phyloP scores from a whole-genome alignment of 2,329 filamentous ascomycete species.

The Penicillium sp. region DNA sequence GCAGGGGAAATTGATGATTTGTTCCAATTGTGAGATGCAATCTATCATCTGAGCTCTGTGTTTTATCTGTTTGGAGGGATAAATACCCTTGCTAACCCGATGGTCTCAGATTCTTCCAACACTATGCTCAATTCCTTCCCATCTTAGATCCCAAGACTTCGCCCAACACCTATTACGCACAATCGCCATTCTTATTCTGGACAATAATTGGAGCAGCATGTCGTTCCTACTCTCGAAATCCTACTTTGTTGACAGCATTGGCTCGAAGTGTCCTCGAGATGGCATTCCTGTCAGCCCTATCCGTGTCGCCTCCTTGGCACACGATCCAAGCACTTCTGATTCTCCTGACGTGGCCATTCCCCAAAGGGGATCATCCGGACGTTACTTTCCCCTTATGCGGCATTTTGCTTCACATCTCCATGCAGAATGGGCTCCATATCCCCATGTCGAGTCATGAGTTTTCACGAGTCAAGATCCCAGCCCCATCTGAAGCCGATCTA shows the following conservation, averaged over 20 bases:
- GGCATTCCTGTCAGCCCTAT: constrained; percentile 38
- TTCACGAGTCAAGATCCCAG: constrained; percentile 35
- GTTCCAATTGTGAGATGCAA: constrained; percentile 35
- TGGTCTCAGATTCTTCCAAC: constrained; percentile 37
- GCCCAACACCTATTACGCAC: constrained; percentile 73
- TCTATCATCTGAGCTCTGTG: neutral
- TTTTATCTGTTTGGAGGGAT: neutral
- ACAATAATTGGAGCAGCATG: constrained; percentile 53
- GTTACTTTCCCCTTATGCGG: constrained; percentile 41
- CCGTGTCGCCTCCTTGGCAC: constrained; percentile 34
- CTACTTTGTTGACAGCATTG: constrained; percentile 40
- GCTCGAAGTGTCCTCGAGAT: constrained; percentile 38
- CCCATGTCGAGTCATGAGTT: constrained; percentile 48
- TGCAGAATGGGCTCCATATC: constrained; percentile 47
- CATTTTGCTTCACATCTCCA: constrained; percentile 44
- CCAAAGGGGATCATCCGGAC: constrained; percentile 39
- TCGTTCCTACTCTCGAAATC: constrained; percentile 42
- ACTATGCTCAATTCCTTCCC: constrained; percentile 43
- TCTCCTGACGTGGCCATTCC: constrained; percentile 45
- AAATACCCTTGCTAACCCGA: neutral
- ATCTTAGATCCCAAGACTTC: constrained; percentile 53
- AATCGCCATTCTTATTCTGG: constrained; percentile 85
- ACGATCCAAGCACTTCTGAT: constrained; percentile 43
- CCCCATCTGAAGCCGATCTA: constrained; percentile 38
- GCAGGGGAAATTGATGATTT: constrained; percentile 42